Conservation (phyloP, 2,329 filamentous ascomycete species). For the Pestalotiopsis sp. region DNA sequence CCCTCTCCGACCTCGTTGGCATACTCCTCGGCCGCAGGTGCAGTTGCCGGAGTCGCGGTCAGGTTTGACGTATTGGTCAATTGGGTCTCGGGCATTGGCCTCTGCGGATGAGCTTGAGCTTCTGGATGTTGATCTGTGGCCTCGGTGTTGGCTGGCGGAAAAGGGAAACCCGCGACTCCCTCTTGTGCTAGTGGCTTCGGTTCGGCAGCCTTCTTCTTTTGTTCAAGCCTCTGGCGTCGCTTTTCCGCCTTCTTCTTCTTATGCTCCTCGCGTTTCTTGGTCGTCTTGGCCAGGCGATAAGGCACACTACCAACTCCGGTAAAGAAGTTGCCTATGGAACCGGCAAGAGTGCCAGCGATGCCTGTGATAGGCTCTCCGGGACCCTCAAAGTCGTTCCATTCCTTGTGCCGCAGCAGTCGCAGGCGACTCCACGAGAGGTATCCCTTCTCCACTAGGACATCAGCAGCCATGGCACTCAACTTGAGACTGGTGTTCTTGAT, state of each 20-base stretch:
- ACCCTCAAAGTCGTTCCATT: constrained; percentile 79
- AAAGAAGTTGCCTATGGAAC: constrained; percentile 59
- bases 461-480: constrained; percentile 66
- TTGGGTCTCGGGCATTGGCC: neutral
- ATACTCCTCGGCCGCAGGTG: constrained; percentile 42
- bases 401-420: constrained; percentile 65
- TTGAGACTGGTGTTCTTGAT: constrained; percentile 63
- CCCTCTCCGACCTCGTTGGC: constrained; percentile 54
- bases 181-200: constrained; percentile 14
- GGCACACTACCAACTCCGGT: constrained; percentile 68
- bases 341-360: constrained; percentile 62
- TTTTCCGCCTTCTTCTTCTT: constrained; percentile 45
- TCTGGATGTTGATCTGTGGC: constrained; percentile 8
- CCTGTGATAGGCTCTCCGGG: constrained; percentile 75
- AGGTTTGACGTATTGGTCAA: constrained; percentile 21
- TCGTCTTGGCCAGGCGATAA: constrained; percentile 59
- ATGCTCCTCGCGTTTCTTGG: constrained; percentile 55
- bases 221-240: constrained; percentile 24
- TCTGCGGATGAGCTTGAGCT: neutral
- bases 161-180: constrained; percentile 21
- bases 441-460: constrained; percentile 64
- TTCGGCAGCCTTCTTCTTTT: constrained; percentile 21
- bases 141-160: constrained; percentile 17
- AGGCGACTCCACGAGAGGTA: constrained; percentile 65
- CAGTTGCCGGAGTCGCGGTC: constrained; percentile 26